Evolutionary conservation across 371 early-diverging fungal genomes (phyloP).

Genomic region (Chytridium lagenaria): DNA sequence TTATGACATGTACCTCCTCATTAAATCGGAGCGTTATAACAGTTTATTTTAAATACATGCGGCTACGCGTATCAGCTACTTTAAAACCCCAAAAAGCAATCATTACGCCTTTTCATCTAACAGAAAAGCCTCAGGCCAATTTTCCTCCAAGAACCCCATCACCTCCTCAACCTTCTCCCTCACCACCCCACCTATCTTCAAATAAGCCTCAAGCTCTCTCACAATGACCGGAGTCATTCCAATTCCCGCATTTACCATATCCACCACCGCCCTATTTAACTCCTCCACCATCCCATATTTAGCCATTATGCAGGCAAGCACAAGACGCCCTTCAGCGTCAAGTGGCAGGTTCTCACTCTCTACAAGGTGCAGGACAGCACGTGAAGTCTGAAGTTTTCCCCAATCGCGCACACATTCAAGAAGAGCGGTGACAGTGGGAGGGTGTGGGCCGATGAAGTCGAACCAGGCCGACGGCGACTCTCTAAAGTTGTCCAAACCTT

Average conservation of each 20-base stretch:
- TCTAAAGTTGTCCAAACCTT: constrained; percentile 37
- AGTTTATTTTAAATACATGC: too few relatives aligned
- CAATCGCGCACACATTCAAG: constrained; percentile 19
- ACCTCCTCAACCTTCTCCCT: constrained; percentile 13
- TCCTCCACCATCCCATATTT: constrained; percentile 33
- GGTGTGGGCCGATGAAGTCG: not conserved
- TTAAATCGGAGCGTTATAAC: too few relatives aligned
- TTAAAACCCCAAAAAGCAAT: not conserved
- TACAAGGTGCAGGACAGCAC: constrained; percentile 24
- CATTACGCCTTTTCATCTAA: not conserved
- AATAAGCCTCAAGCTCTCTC: not conserved
- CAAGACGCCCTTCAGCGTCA: constrained; percentile 17
- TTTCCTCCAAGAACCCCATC: constrained; percentile 38
- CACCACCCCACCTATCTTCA: constrained; percentile 10
- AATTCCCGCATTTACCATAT: constrained; percentile 32
- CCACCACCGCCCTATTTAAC: constrained; percentile 25
- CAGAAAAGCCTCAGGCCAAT: constrained; percentile 35
- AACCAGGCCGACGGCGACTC: too few relatives aligned
- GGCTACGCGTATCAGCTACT: too few relatives aligned
- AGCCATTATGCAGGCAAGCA: constrained; percentile 18
- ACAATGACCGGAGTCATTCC: constrained; percentile 8
- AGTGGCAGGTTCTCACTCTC: constrained; percentile 18
- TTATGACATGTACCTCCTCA: not conserved
- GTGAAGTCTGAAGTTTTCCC: constrained; percentile 26
- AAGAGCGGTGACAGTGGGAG: constrained; percentile 23